phyloP scores from a whole-genome alignment of 148 eudicot species.

The Chenopodium berlandieri region DNA sequence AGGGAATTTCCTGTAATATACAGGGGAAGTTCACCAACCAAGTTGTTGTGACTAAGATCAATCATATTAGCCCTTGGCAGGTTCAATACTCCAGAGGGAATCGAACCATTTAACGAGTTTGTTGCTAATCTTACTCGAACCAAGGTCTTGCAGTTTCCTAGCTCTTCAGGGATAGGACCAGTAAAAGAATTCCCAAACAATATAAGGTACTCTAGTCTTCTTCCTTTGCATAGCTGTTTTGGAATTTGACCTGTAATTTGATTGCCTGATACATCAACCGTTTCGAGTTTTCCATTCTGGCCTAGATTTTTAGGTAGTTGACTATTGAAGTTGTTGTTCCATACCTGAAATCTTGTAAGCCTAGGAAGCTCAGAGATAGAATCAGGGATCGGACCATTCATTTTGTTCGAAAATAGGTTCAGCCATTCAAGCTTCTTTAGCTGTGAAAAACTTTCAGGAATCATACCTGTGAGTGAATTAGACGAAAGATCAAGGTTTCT shows the following conservation, averaged over 20 bases:
- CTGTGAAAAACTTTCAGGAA: constrained; percentile 39
- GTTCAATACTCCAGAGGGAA: constrained; percentile 44
- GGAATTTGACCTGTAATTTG: constrained; percentile 55
- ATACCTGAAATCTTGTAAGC: constrained; percentile 39
- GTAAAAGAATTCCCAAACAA: constrained; percentile 47
- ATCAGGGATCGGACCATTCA: constrained; percentile 45
- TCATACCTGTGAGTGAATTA: constrained; percentile 32
- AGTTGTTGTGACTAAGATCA: constrained; percentile 44
- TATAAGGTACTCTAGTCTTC: constrained; percentile 30
- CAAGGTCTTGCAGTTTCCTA: constrained; percentile 48
- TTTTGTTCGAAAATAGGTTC: constrained; percentile 35
- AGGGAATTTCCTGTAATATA: constrained; percentile 34
- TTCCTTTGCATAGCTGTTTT: constrained; percentile 49
- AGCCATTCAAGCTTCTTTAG: constrained; percentile 37
- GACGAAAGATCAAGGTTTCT: constrained; percentile 9
- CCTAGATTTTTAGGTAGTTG: constrained; percentile 55
- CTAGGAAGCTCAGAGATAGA: constrained; percentile 47
- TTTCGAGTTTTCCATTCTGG: constrained; percentile 34
- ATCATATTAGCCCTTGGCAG: constrained; percentile 37
- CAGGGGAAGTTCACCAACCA: constrained; percentile 50
- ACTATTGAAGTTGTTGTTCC: constrained; percentile 53
- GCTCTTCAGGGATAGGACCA: constrained; percentile 48
- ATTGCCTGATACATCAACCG: constrained; percentile 43
- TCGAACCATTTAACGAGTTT: constrained; percentile 44
- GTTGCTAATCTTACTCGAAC: constrained; percentile 31